Evolutionary conservation across 352 stramenopile species (phyloP), one percentile per base, ranked within the genome.

Genomic region (Phytophthora pluvialis): DNA sequence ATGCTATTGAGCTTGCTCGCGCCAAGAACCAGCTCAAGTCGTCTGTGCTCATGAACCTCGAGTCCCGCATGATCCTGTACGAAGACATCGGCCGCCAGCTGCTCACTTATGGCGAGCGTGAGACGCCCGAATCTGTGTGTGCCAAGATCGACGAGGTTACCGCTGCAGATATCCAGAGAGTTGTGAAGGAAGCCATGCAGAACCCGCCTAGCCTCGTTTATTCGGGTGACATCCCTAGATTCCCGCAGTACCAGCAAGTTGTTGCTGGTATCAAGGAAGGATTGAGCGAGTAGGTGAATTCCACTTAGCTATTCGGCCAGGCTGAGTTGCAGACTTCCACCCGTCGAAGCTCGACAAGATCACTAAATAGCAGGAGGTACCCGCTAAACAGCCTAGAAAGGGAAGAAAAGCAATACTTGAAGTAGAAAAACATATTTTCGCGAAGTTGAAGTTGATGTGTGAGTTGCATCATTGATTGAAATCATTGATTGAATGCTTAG

Each of bases 1-100:
- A 95, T 59, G 59, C 80, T 5, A 73, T 90, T 50, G 93, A 99
- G 78, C 84, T 99, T 39, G 64, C 76, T 43, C 93, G 98, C 35
- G 98, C 98, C 40, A 97, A 98, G 77, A 99, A 99, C 81, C 98
- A 99, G 93, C 91, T 99, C 54, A 99, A 99, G 78, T 99, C 93
- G 66, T 99, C 98, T 53, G 92, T 99, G 42, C 84, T 99, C 45
- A 99, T 99, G 79, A 98, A 99, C 70, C 88, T 99, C 45, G 98
- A 99, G 84, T 98, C 90, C 25, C 83, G 98, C 28, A 88, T 99
- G 73, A 95, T 99, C 48, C 72, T 99, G 61, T 99, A 98, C 77
- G 98, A 99, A 84, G 98, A 99, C 81, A 99, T 99, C 72, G 97
- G 94, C 3, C 88, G 98, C 26, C 98, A 99, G 50, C 81, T 99